Evolutionary conservation across 208 protist species (phyloP).

Genomic region (Giardia muris): DNA sequence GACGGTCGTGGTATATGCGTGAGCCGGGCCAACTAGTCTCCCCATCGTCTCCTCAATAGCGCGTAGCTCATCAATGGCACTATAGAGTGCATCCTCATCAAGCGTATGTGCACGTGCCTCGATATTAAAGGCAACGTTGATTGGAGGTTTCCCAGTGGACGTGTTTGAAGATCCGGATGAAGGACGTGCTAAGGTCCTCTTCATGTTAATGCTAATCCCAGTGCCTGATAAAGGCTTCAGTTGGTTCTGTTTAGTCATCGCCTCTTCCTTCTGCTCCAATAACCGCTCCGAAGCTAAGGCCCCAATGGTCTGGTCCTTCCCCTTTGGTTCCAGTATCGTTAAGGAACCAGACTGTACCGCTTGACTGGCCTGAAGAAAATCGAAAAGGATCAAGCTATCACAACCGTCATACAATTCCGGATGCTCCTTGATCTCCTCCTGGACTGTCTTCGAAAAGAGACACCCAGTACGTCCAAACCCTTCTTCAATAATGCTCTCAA

Average conservation of each 20-base stretch:
- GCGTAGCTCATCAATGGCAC: not conserved
- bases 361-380: not conserved
- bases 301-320: too few relatives aligned
- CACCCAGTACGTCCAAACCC: not conserved
- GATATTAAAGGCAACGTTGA: too few relatives aligned
- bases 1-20: not conserved
- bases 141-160: too few relatives aligned
- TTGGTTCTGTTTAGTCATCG: too few relatives aligned
- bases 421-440: not conserved
- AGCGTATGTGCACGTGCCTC: not conserved
- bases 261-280: too few relatives aligned
- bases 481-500: not conserved
- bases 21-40: not conserved
- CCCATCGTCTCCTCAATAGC: not conserved
- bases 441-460: not conserved
- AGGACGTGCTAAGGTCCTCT: too few relatives aligned
- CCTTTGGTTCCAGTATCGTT: not conserved
- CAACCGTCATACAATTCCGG: not conserved
- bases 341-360: not conserved
- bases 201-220: too few relatives aligned
- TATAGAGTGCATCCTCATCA: not conserved
- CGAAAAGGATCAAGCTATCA: not conserved
- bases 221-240: too few relatives aligned
- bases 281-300: too few relatives aligned
- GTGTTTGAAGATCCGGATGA: too few relatives aligned